These are phyloP conservation scores for Kazachstania bromeliacearum DNA, from an alignment of 805 yeast genomes.

Conservation along the genomic window DNA sequence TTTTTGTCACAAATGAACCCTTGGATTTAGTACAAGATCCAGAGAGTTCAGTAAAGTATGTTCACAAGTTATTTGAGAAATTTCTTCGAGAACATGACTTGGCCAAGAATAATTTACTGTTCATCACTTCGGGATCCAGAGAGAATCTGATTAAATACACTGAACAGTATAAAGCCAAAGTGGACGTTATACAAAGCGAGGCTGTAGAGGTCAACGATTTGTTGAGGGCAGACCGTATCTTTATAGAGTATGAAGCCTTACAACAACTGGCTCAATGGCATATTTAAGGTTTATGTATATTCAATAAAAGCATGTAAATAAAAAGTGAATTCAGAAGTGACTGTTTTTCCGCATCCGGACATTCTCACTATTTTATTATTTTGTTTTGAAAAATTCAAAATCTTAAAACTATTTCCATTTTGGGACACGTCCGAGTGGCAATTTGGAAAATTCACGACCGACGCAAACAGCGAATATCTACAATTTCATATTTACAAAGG, in stretches of 20 bases:
- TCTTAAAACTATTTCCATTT: too few relatives aligned
- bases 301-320: background rate
- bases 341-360: background rate
- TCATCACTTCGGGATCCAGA: constrained; percentile 54
- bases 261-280: constrained; percentile 42
- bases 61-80: constrained; percentile 30
- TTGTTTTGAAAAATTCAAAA: too few relatives aligned
- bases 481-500: too few relatives aligned
- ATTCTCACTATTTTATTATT: too few relatives aligned
- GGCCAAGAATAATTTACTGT: constrained; percentile 43
- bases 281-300: constrained; percentile 3
- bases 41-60: constrained; percentile 1
- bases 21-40: constrained; percentile 11
- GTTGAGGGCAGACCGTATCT: constrained; percentile 66
- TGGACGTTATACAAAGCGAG: constrained; percentile 63
- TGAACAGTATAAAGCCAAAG: constrained; percentile 40
- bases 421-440: too few relatives aligned
- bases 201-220: constrained; percentile 77
- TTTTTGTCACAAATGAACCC: constrained; percentile 57
- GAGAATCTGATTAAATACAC: constrained; percentile 54
- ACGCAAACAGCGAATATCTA: too few relatives aligned
- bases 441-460: too few relatives aligned
- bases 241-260: constrained; percentile 64
- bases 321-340: background rate
- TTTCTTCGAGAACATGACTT: constrained; percentile 42